Conservation (phyloP, 148 eudicot species). For the Persicaria tinctoria region DNA sequence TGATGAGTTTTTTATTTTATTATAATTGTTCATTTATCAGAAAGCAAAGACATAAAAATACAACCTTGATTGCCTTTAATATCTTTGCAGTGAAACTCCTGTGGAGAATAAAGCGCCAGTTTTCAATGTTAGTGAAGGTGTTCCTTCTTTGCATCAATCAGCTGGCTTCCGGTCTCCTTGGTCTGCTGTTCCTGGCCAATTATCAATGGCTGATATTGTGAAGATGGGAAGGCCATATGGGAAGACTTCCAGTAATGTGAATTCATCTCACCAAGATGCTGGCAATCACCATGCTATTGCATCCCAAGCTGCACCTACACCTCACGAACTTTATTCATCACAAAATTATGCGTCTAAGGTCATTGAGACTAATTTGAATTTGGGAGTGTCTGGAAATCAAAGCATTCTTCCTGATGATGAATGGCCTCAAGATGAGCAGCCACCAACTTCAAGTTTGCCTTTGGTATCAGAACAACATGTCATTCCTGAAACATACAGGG, state of each 20-base stretch:
- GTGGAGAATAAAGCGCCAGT: constrained; percentile 30
- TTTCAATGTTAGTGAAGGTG: constrained; percentile 30
- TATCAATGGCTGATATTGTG: constrained; percentile 95
- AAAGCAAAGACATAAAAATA: background rate
- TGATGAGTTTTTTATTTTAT: background rate
- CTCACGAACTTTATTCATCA: constrained; percentile 28
- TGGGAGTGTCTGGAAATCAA: constrained; percentile 24
- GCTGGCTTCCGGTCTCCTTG: constrained; percentile 66
- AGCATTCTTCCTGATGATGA: constrained; percentile 45
- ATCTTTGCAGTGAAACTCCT: constrained; percentile 47
- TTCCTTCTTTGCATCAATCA: constrained; percentile 38
- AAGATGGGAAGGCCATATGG: constrained; percentile 88
- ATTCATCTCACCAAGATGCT: constrained; percentile 30
- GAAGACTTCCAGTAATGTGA: constrained; percentile 35
- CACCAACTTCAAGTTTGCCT: constrained; percentile 30
- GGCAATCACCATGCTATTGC: constrained; percentile 29
- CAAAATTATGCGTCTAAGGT: constrained; percentile 34
- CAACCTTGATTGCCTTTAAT: background rate
- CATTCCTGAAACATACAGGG: constrained; percentile 39
- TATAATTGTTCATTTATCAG: background rate
- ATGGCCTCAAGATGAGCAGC: constrained; percentile 70
- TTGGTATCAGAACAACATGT: constrained; percentile 32
- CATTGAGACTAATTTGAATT: constrained; percentile 26
- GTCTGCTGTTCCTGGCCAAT: constrained; percentile 70
- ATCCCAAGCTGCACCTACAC: constrained; percentile 26